These are phyloP conservation scores for Picea sitchensis DNA, from an alignment of 75 land plant genomes.

Conservation along the genomic window DNA sequence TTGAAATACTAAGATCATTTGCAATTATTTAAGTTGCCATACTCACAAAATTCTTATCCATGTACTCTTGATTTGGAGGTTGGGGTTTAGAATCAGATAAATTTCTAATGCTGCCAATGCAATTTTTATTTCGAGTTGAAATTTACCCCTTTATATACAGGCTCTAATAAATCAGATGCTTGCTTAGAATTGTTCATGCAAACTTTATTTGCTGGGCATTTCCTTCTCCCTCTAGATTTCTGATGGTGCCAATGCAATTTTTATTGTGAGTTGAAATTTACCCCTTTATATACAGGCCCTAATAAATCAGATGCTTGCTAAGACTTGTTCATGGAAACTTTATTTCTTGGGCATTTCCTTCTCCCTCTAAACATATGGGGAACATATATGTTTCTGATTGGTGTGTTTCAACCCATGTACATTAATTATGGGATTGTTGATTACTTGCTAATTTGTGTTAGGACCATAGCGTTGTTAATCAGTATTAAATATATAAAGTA, in stretches of 20 bases:
- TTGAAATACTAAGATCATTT: background rate
- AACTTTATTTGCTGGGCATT: background rate
- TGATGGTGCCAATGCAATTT: background rate
- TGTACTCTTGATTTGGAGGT: background rate
- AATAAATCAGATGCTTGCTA: background rate
- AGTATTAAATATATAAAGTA: no score
- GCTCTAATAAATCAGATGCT: background rate
- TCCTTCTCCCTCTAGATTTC: no score
- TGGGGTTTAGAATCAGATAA: background rate
- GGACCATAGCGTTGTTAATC: no score
- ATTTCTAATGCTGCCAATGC: background rate
- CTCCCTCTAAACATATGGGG: no score
- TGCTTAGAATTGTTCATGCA: background rate
- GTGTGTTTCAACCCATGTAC: no score
- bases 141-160: background rate
- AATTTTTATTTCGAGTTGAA: background rate
- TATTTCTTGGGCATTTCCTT: no score
- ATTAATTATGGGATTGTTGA: no score
- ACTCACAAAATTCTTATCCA: background rate
- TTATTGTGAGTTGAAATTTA: background rate
- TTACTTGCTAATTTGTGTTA: no score
- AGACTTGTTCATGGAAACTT: background rate
- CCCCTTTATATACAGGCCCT: background rate
- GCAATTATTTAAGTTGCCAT: background rate
- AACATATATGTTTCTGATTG: no score